Conservation (phyloP, 495 filamentous ascomycete species). For the Copromyces sp. region DNA sequence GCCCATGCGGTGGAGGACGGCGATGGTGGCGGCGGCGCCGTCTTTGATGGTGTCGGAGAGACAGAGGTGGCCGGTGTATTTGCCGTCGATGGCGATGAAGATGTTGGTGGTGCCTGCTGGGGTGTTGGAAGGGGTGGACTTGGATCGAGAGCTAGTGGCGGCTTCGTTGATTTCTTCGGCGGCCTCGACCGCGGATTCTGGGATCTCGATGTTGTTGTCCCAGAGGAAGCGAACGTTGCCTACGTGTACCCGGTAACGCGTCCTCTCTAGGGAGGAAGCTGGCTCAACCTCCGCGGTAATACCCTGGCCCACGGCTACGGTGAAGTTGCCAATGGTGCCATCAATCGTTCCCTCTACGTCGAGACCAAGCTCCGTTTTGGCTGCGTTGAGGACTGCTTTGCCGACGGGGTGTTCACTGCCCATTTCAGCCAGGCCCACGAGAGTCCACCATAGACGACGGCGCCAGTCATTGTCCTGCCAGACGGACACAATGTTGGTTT, state of each 20-base stretch:
- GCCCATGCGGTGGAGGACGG: slow-evolving; percentile 74
- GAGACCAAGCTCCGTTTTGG: slow-evolving; percentile 63
- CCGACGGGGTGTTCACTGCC: slow-evolving; percentile 93
- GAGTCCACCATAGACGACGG: slow-evolving; percentile 79
- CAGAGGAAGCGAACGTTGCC: slow-evolving; percentile 72
- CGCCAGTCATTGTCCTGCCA: slow-evolving; percentile 64
- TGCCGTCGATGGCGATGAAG: slow-evolving; percentile 75
- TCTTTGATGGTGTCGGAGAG: slow-evolving; percentile 87
- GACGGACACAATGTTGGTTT: slow-evolving; percentile 49
- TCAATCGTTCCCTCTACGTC: slow-evolving; percentile 64
- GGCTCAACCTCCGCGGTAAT: slow-evolving; percentile 77
- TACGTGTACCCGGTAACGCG: slow-evolving; percentile 66
- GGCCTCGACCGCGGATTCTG: slow-evolving; percentile 45
- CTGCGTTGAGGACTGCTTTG: slow-evolving; percentile 64
- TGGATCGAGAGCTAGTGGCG: slow-evolving; percentile 22
- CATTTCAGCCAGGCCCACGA: slow-evolving; percentile 88
- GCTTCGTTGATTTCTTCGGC: slow-evolving; percentile 46
- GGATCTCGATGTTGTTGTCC: slow-evolving; percentile 56
- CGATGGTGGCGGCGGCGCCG: slow-evolving; percentile 69
- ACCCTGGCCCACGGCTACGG: slow-evolving; percentile 74
- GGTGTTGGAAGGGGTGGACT: slow-evolving; percentile 18
- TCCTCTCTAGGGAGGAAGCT: slow-evolving; percentile 48
- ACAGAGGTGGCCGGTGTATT: slow-evolving; percentile 69
- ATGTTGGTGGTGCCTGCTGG: slow-evolving; percentile 73
- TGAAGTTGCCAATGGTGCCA: slow-evolving; percentile 75